Evolutionary conservation across 371 early-diverging fungal species (phyloP).

Genomic region (Saksenaea oblongispora): DNA sequence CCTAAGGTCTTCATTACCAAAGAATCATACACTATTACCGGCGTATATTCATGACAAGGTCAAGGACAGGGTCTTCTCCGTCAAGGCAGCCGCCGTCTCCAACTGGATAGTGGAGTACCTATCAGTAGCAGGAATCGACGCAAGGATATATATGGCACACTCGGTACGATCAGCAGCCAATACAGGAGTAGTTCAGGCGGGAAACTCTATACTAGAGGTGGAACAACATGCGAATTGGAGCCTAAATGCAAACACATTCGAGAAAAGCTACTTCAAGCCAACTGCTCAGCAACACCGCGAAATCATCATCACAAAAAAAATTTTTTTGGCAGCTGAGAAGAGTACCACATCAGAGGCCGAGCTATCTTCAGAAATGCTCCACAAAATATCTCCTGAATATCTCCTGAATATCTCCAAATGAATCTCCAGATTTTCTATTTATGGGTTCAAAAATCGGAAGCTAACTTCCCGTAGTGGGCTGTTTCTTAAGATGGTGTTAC

Average conservation of each 20-base stretch:
- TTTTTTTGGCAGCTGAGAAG: no score
- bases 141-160: not conserved
- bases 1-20: not conserved
- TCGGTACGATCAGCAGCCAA: not conserved
- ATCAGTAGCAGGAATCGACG: not conserved
- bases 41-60: not conserved
- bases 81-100: not conserved
- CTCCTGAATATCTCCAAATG: no score
- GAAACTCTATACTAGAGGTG: not conserved
- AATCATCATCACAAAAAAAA: no score
- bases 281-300: no score
- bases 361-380: no score
- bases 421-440: no score
- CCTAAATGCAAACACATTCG: not conserved
- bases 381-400: no score
- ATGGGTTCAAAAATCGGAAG: no score
- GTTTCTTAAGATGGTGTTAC: no score
- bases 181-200: constrained; percentile 7
- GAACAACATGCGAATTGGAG: constrained; percentile 17
- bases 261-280: constrained; percentile 4
- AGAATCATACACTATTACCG: not conserved
- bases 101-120: not conserved
- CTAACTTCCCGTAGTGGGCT: no score
- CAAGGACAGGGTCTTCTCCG: not conserved
- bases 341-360: no score